These are phyloP conservation scores for Coleophoma eucalyptorum DNA, from an alignment of 2,329 filamentous ascomycete species.

Conservation along the genomic window DNA sequence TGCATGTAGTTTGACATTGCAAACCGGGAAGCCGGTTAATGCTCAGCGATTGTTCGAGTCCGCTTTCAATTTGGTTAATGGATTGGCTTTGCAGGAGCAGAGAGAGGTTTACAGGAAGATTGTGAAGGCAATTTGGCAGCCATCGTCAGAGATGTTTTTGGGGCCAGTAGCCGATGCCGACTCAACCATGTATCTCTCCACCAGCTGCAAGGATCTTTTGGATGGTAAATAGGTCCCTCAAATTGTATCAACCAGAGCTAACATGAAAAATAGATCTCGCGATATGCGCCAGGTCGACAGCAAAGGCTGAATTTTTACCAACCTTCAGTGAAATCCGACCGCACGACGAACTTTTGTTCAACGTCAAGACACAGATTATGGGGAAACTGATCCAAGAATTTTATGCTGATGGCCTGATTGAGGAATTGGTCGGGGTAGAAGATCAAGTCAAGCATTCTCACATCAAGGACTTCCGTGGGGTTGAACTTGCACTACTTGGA, in stretches of 20 bases:
- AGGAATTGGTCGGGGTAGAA: constrained; percentile 15
- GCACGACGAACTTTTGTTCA: constrained; percentile 10
- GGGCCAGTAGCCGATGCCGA: not conserved
- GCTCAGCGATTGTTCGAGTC: constrained; percentile 18
- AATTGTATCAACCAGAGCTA: not conserved
- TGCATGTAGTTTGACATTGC: constrained; percentile 15
- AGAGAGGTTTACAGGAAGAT: constrained; percentile 14
- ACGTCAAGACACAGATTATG: constrained; percentile 14
- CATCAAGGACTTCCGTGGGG: constrained; percentile 11
- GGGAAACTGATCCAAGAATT: constrained; percentile 15
- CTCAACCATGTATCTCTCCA: constrained; percentile 7
- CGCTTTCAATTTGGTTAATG: constrained; percentile 13
- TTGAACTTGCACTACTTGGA: not conserved
- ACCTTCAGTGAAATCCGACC: constrained; percentile 1
- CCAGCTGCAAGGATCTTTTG: constrained; percentile 15
- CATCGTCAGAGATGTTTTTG: constrained; percentile 6
- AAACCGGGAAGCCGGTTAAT: constrained; percentile 13
- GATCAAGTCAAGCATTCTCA: constrained; percentile 10
- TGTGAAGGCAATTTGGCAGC: constrained; percentile 18
- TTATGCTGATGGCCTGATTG: constrained; percentile 15
- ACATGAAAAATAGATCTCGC: not conserved
- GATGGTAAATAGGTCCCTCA: constrained; percentile 12
- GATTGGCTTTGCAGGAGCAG: constrained; percentile 13
- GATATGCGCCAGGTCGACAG: not conserved
- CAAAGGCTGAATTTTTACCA: not conserved